Base-by-base conservation (phyloP, 768 basidiomycete genomes). In the Hortiboletus campestris region DNA sequence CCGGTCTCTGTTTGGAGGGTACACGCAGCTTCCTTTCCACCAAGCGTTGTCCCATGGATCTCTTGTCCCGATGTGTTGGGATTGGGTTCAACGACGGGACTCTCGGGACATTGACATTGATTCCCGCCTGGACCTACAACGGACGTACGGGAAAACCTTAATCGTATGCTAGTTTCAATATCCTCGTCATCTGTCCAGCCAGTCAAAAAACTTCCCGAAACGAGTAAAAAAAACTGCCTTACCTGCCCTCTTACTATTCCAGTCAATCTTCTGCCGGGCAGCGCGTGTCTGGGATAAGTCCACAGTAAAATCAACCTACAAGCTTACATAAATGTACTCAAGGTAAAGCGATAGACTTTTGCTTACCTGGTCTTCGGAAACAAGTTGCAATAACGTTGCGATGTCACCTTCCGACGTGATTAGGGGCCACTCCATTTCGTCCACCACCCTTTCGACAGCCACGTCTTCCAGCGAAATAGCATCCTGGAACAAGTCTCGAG, bases 191-290 rank as follows among this genome's bases (percentile, higher is more conserved):
- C 91, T 93, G 59, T 38, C 41, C 29, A 34, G 38, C 56, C 20
- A 46, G 50, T 58, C 59, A 57, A 49, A 10, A 25, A 25, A 25
- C 14, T 11, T 43, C 41, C n/a, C 11, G 49, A 46, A 46, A 7
- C 19, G 20, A 42, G 14, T 49, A 36, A 51, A 36, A 35, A 36
- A 51, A 36, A 36, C 31, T 11, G 20, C 31, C 77, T 52, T 58
- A 89, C 91, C 90, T 60, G 88, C 87, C 78, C 91, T 91, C 74
- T 92, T 92, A 70, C 91, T 96, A 61, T 91, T 91, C 83, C 88
- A 92, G 64, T 92, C 89, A 35, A 89, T 74, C 12, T 69, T 73
- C 25, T 75, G 67, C 8, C 86, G 80, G 38, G 84, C 80, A 6
- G 76, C 73, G 58, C 80, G 83, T 13, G 86, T 75, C 48, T 81